Conservation (phyloP, 2,329 filamentous ascomycete species). For the Biscogniauxia marginata region DNA sequence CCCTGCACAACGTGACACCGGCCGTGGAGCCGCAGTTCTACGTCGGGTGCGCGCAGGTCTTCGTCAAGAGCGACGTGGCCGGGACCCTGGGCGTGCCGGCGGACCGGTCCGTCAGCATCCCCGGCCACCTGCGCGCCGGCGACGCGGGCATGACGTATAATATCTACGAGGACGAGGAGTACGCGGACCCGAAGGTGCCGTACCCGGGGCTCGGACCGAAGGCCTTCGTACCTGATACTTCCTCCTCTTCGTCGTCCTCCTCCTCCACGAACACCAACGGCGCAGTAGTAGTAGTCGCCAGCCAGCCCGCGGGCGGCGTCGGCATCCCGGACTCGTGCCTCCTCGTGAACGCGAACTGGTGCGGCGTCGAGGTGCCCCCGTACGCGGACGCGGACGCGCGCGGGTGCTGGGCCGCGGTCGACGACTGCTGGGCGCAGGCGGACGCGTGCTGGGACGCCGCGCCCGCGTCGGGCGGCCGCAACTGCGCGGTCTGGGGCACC, state of each 20-base stretch:
- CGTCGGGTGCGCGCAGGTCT: constrained; percentile 68
- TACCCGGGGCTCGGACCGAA: constrained; percentile 45
- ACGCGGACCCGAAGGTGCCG: constrained; percentile 40
- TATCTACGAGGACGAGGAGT: constrained; percentile 48
- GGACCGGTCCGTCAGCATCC: constrained; percentile 58
- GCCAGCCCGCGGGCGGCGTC: constrained; percentile 47
- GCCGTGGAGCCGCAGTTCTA: constrained; percentile 66
- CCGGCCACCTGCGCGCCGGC: constrained; percentile 57
- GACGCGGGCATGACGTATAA: constrained; percentile 60
- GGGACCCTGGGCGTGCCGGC: constrained; percentile 46
- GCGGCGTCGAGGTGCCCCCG: constrained; percentile 55
- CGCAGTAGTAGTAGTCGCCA: too few species aligned
- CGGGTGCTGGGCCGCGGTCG: constrained; percentile 59
- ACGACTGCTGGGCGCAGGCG: constrained; percentile 57
- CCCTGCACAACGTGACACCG: constrained; percentile 58
- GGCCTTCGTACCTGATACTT: constrained; percentile 27
- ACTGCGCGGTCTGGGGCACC: constrained; percentile 60
- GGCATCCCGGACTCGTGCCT: constrained; percentile 54
- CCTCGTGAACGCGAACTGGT: constrained; percentile 70
- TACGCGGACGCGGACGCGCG: constrained; percentile 53
- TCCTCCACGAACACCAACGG: too few species aligned
- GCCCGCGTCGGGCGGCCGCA: constrained; percentile 54
- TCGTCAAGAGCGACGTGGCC: constrained; percentile 39
- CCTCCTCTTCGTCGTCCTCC: constrained; percentile 6
- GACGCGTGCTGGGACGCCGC: constrained; percentile 55